Evolutionary conservation across 352 stramenopile species (phyloP), one percentile per base, ranked within the genome.

Genomic region (Phytophthora fragariaefolia): DNA sequence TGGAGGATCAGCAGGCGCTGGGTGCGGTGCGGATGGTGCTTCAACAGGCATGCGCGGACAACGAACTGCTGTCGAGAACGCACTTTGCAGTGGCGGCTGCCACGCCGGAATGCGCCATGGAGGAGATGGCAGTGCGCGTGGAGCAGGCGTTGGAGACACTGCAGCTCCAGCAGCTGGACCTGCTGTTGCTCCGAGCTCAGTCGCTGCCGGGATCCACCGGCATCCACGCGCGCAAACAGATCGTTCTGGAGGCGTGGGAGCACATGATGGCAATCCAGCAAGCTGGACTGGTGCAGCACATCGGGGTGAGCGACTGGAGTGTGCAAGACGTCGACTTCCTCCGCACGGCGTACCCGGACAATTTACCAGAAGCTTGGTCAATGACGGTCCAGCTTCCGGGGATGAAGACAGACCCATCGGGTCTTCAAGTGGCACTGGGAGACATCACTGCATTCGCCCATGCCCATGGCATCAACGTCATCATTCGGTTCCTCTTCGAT

Each of bases 251-350:
- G 17, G 77, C 73, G 18, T 92, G 83, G 81, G 54, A 79, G 1
- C 50, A 66, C 24, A 81, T 88, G 62, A 58, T 77, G 26, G 61
- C 34, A 22, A 45, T 89, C 5, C 69, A 81, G 38, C 60, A 73
- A 38, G 30, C 50, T 27, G 81, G 76, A 5, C 58, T 89, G 1
- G 77, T 73, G 1, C 38, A 59, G 32, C 52, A 77, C 9, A 77
- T 90, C 8, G 82, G 83, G 0, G 47, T 87, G 18, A 80, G 71
- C 32, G 74, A 80, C 40, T 81, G 88, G 20, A 71, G 51, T 6
- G 68, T 82, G 28, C 73, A 85, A 59, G 79, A 88, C 47, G 76
- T 86, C 6, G 83, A 92, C 66, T 87, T 92, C 36, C 46, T 90
- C 20, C 66, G 83, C 38, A 79, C 58, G 0, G 55, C 69, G 3